These are phyloP conservation scores for Rhododendron kiyosumense DNA, from an alignment of 148 eudicot genomes.

Conservation along the genomic window DNA sequence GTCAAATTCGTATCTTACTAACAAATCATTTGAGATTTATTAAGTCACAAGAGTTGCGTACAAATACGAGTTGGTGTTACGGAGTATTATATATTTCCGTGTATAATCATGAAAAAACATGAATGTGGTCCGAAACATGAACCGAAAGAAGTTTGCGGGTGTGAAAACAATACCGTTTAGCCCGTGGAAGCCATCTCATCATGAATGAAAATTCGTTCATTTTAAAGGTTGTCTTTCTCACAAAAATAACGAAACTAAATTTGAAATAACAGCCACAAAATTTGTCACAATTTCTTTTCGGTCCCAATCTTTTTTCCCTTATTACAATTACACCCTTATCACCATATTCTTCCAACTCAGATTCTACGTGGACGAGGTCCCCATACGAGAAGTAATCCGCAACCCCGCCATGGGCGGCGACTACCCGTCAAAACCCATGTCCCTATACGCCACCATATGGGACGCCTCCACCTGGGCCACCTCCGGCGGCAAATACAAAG, in stretches of 20 bases:
- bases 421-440: constrained; percentile 96
- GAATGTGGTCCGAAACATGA: no score
- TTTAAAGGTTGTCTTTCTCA: neutral
- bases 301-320: neutral
- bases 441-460: constrained; percentile 95
- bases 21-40: no score
- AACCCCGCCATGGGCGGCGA: constrained; percentile 65
- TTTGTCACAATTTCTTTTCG: neutral
- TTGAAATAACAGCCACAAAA: neutral
- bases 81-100: no score
- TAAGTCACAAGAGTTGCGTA: no score
- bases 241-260: no score
- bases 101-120: no score
- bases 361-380: constrained; percentile 86
- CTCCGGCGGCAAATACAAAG: constrained; percentile 57
- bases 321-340: neutral
- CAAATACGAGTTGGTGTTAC: no score
- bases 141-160: neutral
- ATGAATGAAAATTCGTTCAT: no score
- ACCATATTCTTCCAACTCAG: constrained; percentile 27
- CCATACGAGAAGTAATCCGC: constrained; percentile 65
- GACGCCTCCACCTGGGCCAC: constrained; percentile 98
- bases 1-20: no score
- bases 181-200: no score
- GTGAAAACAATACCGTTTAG: neutral